Evolutionary conservation across 768 basidiomycete species (phyloP).

Genomic region (Boletus tylopilopsis): DNA sequence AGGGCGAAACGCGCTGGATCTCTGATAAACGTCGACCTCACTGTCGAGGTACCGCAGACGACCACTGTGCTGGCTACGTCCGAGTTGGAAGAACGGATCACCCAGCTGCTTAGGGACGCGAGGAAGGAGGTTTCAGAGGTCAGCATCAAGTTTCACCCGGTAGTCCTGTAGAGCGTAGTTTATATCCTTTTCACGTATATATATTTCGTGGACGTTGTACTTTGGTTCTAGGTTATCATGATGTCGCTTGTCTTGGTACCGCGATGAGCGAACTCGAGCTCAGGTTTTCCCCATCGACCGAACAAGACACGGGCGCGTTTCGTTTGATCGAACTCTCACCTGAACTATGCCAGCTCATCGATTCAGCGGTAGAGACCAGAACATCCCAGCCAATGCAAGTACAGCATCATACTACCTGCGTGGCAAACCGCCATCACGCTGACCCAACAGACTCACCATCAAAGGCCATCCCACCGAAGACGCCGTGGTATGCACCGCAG

Average conservation of each 20-base stretch:
- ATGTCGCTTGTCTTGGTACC: too few species aligned
- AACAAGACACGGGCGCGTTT: conserved; percentile 49
- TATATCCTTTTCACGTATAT: too few species aligned
- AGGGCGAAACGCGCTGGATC: conserved; percentile 80
- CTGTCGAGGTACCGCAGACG: conserved; percentile 59
- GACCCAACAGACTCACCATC: conserved; percentile 55
- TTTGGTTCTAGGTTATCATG: too few species aligned
- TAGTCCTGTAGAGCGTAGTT: conserved; percentile 1
- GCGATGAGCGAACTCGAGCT: conserved; percentile 36
- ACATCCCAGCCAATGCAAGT: conserved; percentile 29
- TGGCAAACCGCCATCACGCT: neutral
- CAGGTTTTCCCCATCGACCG: conserved; percentile 48
- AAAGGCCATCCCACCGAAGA: conserved; percentile 82
- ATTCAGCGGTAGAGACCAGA: conserved; percentile 41
- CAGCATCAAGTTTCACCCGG: conserved; percentile 56
- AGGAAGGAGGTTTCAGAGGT: conserved; percentile 73
- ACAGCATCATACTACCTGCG: neutral
- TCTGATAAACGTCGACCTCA: conserved; percentile 78
- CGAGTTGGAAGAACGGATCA: conserved; percentile 60
- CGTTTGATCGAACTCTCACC: conserved; percentile 72
- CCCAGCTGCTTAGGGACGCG: conserved; percentile 47
- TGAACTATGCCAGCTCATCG: conserved; percentile 61
- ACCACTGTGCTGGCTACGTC: conserved; percentile 58
- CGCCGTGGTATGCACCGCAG: conserved; percentile 82
- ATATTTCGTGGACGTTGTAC: too few species aligned